Evolutionary conservation across 73 alveolate genomes (phyloP).

Genomic region (Symbiodinium pilosum): DNA sequence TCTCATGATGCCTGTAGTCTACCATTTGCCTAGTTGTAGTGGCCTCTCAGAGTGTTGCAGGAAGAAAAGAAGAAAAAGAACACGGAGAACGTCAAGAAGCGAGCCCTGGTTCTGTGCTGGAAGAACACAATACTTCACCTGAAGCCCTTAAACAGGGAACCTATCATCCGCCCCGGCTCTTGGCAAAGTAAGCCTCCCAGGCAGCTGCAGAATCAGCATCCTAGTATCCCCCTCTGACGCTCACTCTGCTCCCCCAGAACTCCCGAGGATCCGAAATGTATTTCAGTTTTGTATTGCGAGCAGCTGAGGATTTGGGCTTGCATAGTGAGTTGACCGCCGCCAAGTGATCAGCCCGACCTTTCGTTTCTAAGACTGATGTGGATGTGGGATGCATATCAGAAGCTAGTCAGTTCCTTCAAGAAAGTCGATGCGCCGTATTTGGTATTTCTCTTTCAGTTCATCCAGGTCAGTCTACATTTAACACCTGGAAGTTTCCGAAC

Average conservation of each 20-base stretch:
- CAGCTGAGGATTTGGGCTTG: too few species aligned
- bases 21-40: too few species aligned
- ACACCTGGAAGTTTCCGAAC: too few species aligned
- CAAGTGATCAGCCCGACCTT: neutral
- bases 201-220: too few species aligned
- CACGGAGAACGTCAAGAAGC: slow-evolving; percentile 59
- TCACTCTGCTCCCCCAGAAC: too few species aligned
- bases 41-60: neutral
- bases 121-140: too few species aligned
- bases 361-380: neutral
- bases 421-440: too few species aligned
- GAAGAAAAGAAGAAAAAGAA: slow-evolving; percentile 83
- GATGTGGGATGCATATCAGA: neutral
- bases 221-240: too few species aligned
- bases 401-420: neutral
- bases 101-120: neutral
- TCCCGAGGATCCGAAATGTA: neutral
- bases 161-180: too few species aligned
- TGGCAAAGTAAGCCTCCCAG: too few species aligned
- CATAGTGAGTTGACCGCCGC: neutral
- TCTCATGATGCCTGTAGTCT: neutral
- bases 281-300: too few species aligned
- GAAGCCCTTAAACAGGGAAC: too few species aligned
- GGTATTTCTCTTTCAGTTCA: neutral
- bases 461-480: neutral